phyloP scores from a whole-genome alignment of 306 rosid genomes.

The Geum urbanum region DNA sequence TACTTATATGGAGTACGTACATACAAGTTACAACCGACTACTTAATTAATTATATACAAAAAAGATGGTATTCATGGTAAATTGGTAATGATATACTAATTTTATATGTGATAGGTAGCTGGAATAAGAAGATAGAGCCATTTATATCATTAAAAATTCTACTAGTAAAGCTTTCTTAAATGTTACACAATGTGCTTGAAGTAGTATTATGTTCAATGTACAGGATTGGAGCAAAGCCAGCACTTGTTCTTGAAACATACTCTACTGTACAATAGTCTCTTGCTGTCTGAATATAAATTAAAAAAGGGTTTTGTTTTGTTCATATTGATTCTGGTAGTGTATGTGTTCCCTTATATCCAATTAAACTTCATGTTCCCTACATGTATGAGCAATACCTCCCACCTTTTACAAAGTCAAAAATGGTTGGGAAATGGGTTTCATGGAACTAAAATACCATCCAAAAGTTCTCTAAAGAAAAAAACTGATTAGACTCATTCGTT shows the following conservation, averaged over 20 bases:
- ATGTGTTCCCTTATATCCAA: background rate
- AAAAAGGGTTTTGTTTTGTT: background rate
- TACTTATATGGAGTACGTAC: background rate
- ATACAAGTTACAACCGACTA: slow-evolving; percentile 21
- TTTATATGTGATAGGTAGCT: slow-evolving; percentile 48
- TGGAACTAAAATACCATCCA: slow-evolving; percentile 23
- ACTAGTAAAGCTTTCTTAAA: slow-evolving; percentile 48
- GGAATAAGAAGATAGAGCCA: slow-evolving; percentile 35
- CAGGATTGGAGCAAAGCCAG: slow-evolving; percentile 14
- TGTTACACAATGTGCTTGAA: slow-evolving; percentile 34
- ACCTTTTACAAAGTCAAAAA: background rate
- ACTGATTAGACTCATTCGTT: background rate
- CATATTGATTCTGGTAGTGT: slow-evolving; percentile 1
- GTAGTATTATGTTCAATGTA: slow-evolving; percentile 21
- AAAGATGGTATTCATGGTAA: background rate
- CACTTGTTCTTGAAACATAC: slow-evolving; percentile 10
- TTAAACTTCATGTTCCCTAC: too few relatives aligned
- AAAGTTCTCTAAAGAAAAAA: background rate
- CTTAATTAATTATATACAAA: slow-evolving; percentile 17
- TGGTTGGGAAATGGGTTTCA: slow-evolving; percentile 41
- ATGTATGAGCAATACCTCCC: background rate
- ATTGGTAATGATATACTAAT: background rate
- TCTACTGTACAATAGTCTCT: slow-evolving; percentile 30
- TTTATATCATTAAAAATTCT: background rate
- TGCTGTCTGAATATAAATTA: background rate